Conservation (phyloP, 2,329 filamentous ascomycete species). For the Knoxdaviesia capensis region DNA sequence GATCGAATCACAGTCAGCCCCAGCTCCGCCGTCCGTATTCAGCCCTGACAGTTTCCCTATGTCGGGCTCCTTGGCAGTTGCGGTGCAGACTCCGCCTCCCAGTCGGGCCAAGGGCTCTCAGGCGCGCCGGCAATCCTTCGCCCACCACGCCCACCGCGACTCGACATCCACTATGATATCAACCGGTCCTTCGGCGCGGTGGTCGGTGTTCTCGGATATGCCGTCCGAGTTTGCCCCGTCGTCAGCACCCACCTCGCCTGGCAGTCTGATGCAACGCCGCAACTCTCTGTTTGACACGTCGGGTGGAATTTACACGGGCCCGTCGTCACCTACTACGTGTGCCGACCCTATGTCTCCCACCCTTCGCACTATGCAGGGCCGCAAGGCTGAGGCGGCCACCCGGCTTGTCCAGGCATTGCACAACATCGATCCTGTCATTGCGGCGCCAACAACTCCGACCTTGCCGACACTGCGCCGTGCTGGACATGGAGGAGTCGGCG, state of each 20-base stretch:
- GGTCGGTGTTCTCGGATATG: conserved; percentile 40
- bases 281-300: conserved; percentile 62
- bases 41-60: too few species aligned
- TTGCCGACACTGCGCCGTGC: too few species aligned
- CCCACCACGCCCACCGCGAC: conserved; percentile 23
- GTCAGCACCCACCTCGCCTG: conserved; percentile 65
- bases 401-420: conserved; percentile 11
- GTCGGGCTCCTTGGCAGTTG: too few species aligned
- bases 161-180: conserved; percentile 21
- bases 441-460: too few species aligned
- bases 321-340: conserved; percentile 63
- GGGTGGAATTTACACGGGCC: conserved; percentile 25
- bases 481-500: too few species aligned
- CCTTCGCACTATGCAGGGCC: conserved; percentile 17
- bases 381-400: conserved; percentile 35
- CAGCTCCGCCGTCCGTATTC: too few species aligned
- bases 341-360: conserved; percentile 45
- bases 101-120: too few species aligned
- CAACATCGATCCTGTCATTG: too few species aligned
- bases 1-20: too few species aligned
- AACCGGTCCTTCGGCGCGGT: conserved; percentile 25
- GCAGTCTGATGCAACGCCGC: conserved; percentile 39
- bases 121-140: too few species aligned
- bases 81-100: too few species aligned
- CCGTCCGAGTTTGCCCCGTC: conserved; percentile 46